phyloP scores from a whole-genome alignment of 805 yeast species.

The Candida alai region DNA sequence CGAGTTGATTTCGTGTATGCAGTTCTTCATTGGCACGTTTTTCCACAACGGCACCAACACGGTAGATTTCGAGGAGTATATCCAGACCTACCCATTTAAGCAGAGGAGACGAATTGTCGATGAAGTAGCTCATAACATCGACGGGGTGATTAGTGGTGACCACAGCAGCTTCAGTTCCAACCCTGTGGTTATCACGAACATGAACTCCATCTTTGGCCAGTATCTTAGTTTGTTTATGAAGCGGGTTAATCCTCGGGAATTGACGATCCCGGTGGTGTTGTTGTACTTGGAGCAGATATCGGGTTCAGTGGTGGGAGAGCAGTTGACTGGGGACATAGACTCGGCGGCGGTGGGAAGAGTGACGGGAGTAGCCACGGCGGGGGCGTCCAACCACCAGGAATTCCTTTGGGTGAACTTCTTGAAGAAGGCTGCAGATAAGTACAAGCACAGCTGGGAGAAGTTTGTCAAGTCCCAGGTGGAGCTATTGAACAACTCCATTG shows the following conservation, averaged over 20 bases:
- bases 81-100: slow-evolving; percentile 23
- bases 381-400: slow-evolving; percentile 57
- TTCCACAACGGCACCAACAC: slow-evolving; percentile 37
- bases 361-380: no score
- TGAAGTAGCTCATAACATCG: slow-evolving; percentile 14
- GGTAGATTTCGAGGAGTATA: slow-evolving; percentile 26
- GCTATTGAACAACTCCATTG: slow-evolving; percentile 28
- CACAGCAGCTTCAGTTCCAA: no score
- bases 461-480: slow-evolving; percentile 54
- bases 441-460: slow-evolving; percentile 54
- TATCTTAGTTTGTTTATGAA: slow-evolving; percentile 33
- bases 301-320: slow-evolving; percentile 35
- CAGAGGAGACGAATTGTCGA: slow-evolving; percentile 29
- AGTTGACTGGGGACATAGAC: no score
- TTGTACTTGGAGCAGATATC: slow-evolving; percentile 24
- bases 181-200: slow-evolving; percentile 36
- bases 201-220: slow-evolving; percentile 45
- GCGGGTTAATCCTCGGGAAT: slow-evolving; percentile 33
- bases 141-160: no score
- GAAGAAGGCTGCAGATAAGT: slow-evolving; percentile 48
- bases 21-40: slow-evolving; percentile 36
- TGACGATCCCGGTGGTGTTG: slow-evolving; percentile 31
- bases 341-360: no score
- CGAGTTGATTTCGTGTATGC: slow-evolving; percentile 33
- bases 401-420: slow-evolving; percentile 48